These are phyloP conservation scores for Neoboletus brunneissimus DNA, from an alignment of 768 basidiomycete genomes.

Conservation along the genomic window DNA sequence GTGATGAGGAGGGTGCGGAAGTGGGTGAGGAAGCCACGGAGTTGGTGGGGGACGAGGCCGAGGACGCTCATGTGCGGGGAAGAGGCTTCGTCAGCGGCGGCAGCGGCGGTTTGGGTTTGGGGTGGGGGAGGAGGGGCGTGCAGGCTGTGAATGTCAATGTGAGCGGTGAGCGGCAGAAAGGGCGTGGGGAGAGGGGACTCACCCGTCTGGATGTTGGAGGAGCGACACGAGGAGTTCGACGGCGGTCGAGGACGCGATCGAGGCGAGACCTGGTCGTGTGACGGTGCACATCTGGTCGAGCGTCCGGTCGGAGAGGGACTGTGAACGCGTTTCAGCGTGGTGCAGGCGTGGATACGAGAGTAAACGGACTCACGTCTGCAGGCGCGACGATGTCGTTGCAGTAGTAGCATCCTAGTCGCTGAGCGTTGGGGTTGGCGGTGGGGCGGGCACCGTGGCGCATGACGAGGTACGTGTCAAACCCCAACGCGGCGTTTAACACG, in stretches of 20 bases:
- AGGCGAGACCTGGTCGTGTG: constrained; percentile 89
- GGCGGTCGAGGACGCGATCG: constrained; percentile 87
- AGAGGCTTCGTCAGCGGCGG: constrained; percentile 7
- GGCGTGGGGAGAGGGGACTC: constrained; percentile 15
- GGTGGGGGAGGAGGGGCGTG: constrained; percentile 72
- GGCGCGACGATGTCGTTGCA: constrained; percentile 99
- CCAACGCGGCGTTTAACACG: constrained; percentile 90
- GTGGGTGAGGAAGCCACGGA: constrained; percentile 85
- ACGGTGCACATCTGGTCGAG: constrained; percentile 99
- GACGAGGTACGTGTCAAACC: constrained; percentile 94
- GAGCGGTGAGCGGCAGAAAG: background rate
- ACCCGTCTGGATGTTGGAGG: constrained; percentile 89
- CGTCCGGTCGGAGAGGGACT: constrained; percentile 82
- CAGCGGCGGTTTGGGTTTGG: constrained; percentile 17
- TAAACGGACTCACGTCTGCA: constrained; percentile 67
- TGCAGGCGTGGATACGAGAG: no score
- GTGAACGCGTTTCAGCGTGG: background rate
- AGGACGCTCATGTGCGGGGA: constrained; percentile 51
- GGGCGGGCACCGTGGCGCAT: constrained; percentile 89
- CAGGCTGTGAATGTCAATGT: constrained; percentile 33
- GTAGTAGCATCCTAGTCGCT: constrained; percentile 87
- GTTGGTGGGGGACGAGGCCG: constrained; percentile 90
- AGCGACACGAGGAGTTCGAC: constrained; percentile 90
- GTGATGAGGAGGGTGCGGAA: constrained; percentile 83
- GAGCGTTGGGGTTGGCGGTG: constrained; percentile 23